These are phyloP conservation scores for Aureobasidium sp. DNA, from an alignment of 2,329 filamentous ascomycete genomes.

Conservation along the genomic window DNA sequence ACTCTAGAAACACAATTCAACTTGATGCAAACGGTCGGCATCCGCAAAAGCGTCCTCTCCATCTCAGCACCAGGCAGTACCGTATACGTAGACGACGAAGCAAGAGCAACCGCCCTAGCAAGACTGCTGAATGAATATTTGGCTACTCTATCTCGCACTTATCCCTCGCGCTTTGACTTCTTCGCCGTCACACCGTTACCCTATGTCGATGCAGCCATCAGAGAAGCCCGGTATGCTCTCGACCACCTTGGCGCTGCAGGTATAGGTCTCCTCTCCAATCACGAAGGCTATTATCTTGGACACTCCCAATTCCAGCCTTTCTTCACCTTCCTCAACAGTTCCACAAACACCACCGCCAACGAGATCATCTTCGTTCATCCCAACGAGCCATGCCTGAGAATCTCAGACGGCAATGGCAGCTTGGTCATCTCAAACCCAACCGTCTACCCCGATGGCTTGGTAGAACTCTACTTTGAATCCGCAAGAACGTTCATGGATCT, in stretches of 20 bases:
- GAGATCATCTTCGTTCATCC: slow-evolving; percentile 48
- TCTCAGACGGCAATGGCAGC: slow-evolving; percentile 2
- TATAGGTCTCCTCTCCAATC: slow-evolving; percentile 44
- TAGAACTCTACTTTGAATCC: slow-evolving; percentile 48
- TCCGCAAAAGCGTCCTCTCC: slow-evolving; percentile 45
- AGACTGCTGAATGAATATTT: slow-evolving; percentile 35
- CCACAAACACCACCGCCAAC: slow-evolving; percentile 22
- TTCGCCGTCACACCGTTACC: slow-evolving; percentile 47
- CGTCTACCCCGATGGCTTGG: slow-evolving; percentile 35
- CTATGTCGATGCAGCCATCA: slow-evolving; percentile 37
- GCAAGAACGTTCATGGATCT: slow-evolving; percentile 41
- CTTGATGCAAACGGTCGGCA: slow-evolving; percentile 42
- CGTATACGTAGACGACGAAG: slow-evolving; percentile 34
- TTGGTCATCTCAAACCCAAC: slow-evolving; percentile 17
- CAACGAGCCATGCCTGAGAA: slow-evolving; percentile 35
- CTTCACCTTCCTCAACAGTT: slow-evolving; percentile 39
- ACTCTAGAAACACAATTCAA: slow-evolving; percentile 36
- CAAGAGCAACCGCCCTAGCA: slow-evolving; percentile 29
- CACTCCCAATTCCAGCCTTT: slow-evolving; percentile 37
- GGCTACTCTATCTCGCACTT: slow-evolving; percentile 28
- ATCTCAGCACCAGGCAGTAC: slow-evolving; percentile 45
- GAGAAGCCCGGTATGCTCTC: slow-evolving; percentile 39
- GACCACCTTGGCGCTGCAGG: slow-evolving; percentile 39
- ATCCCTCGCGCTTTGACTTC: slow-evolving; percentile 39
- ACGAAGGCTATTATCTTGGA: slow-evolving; percentile 45